A percentile compares a stretch with the other conserved stretches of the same genome.
These are phyloP conservation scores for Citrus australasica DNA, from an alignment of 345 rosid species.

Conservation along the genomic window DNA sequence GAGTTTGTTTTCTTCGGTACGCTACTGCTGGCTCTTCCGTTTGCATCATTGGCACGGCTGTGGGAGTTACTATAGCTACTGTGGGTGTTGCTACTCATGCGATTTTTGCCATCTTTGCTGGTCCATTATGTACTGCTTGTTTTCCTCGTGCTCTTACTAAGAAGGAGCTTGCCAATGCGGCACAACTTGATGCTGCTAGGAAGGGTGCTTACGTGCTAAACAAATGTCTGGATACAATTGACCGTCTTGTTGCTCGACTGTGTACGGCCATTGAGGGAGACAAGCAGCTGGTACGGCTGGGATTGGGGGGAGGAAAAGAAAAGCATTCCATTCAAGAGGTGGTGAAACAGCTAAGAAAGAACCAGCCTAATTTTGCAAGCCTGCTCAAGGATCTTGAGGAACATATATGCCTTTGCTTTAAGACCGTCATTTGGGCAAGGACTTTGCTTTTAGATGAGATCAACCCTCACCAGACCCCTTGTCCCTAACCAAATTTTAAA, in stretches of 20 bases:
- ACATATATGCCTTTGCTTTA: slow-evolving; percentile 60
- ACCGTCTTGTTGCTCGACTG: slow-evolving; percentile 50
- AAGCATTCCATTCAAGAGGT: slow-evolving; percentile 39
- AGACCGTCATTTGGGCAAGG: slow-evolving; percentile 56
- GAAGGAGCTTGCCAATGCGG: slow-evolving; percentile 47
- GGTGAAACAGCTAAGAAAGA: slow-evolving; percentile 51
- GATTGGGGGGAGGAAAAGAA: slow-evolving; percentile 52
- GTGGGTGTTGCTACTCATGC: slow-evolving; percentile 49
- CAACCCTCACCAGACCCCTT: slow-evolving; percentile 17
- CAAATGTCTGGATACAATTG: slow-evolving; percentile 51
- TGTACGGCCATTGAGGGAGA: slow-evolving; percentile 48
- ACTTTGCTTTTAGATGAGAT: slow-evolving; percentile 46
- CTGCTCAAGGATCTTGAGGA: slow-evolving; percentile 61
- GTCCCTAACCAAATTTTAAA: slow-evolving; percentile 8
- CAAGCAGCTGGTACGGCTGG: slow-evolving; percentile 45
- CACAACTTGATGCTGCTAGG: slow-evolving; percentile 70
- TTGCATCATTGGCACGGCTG: slow-evolving; percentile 47
- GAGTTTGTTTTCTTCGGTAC: slow-evolving; percentile 38
- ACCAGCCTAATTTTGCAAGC: slow-evolving; percentile 31
- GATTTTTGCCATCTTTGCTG: slow-evolving; percentile 45
- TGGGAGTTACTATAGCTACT: slow-evolving; percentile 36
- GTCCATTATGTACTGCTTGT: slow-evolving; percentile 41
- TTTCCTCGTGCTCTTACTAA: slow-evolving; percentile 43
- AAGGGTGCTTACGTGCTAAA: slow-evolving; percentile 51
- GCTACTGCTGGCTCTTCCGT: slow-evolving; percentile 49